Conservation (phyloP, 352 stramenopile species). For the Phytophthora europaea region DNA sequence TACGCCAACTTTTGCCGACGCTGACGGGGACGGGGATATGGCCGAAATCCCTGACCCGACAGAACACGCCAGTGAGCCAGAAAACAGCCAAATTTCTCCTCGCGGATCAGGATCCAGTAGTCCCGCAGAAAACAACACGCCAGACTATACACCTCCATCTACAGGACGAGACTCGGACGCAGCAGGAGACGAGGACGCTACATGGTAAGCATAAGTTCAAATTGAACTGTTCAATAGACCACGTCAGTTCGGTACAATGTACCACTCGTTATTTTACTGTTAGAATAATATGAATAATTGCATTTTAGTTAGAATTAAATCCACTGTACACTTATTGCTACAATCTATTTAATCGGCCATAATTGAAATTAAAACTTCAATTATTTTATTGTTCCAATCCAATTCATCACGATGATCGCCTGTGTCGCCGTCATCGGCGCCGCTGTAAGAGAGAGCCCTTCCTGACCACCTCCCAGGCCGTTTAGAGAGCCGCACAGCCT, state of each 20-base stretch:
- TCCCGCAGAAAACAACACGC: slow-evolving; percentile 16
- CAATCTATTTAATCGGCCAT: no score
- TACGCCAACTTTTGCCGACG: not conserved
- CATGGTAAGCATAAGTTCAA: slow-evolving; percentile 21
- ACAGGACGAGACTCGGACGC: slow-evolving; percentile 31
- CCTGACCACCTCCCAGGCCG: not conserved
- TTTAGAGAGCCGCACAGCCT: not conserved
- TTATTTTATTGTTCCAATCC: not conserved
- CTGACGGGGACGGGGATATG: not conserved
- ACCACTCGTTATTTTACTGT: not conserved
- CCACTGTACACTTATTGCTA: no score
- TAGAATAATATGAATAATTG: not conserved
- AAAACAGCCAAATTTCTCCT: slow-evolving; percentile 17
- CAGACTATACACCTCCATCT: slow-evolving; percentile 36
- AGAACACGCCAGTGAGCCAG: not conserved
- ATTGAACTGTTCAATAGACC: slow-evolving; percentile 19
- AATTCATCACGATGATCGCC: slow-evolving; percentile 65
- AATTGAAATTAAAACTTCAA: no score
- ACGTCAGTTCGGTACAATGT: slow-evolving; percentile 30
- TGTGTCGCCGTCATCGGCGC: slow-evolving; percentile 86
- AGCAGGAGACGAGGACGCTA: slow-evolving; percentile 16
- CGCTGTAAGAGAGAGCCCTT: slow-evolving; percentile 58
- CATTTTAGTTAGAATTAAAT: no score
- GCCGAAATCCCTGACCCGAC: not conserved
- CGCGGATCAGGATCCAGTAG: slow-evolving; percentile 14